Evolutionary conservation across 495 filamentous ascomycete genomes (phyloP), one percentile per base, ranked within the genome.

Genomic region (Xylaria palmicola): DNA sequence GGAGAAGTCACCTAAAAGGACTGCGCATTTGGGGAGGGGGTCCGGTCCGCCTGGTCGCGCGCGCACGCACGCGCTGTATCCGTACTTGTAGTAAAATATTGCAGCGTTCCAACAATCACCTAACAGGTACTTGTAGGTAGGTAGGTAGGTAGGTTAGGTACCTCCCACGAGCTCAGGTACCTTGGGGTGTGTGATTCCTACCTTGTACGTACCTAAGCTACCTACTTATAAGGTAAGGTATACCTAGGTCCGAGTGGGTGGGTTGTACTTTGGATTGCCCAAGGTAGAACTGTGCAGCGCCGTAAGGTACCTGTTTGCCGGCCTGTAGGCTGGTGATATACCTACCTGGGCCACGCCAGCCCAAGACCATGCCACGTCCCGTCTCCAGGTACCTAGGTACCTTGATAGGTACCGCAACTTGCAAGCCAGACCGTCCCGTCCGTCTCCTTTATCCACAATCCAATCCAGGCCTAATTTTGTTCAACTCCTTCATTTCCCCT

Each of bases 371-470:
- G 59, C 32, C 49, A 61, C 59, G 50, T 52, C 48, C 37, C 20
- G 29, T 48, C 26, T 17, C 48, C 13, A 30, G 32, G 15, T 55
- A 44, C 13, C n/a, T n/a, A n/a, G n/a, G n/a, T n/a, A n/a, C n/a
- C n/a, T n/a, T n/a, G n/a, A n/a, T n/a, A n/a, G n/a, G n/a, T n/a
- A n/a, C n/a, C n/a, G n/a, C n/a, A n/a, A n/a, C n/a, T n/a, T n/a
- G n/a, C n/a, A n/a, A 24, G 20, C 40, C 40, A 47, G 24, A 9
- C 54, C 40, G 47, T 60, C 45, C 27, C 27, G 29, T 26, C 27
- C 27, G 29, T 51, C 59, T 61, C 59, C 59, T 61, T 61, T 61
- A 61, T 61, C 59, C 59, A 61, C 59, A 61, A 61, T 61, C 47
- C 50, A 40, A 22, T 61, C 59, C 56, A 17, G 48, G 59, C 29